These are phyloP conservation scores for Coemansia sp. DNA, from an alignment of 192 early-diverging fungal species.

Conservation along the genomic window DNA sequence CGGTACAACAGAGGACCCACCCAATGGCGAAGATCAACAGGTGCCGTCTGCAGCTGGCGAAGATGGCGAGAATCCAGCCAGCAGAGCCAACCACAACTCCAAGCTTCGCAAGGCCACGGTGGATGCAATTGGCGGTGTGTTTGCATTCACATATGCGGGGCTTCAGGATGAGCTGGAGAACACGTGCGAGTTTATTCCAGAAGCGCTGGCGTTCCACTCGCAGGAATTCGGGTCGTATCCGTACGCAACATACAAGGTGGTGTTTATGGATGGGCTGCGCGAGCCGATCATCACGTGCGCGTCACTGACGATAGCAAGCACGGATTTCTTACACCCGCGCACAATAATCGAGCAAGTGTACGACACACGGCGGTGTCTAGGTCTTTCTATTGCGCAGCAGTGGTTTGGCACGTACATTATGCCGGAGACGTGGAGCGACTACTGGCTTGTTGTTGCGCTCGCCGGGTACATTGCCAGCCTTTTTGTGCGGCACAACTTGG, in stretches of 20 bases:
- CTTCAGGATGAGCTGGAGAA: constrained; percentile 60
- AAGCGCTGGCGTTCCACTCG: constrained; percentile 75
- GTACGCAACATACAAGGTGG: constrained; percentile 78
- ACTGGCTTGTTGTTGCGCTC: constrained; percentile 85
- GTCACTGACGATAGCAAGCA: constrained; percentile 74
- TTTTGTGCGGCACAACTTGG: constrained; percentile 79
- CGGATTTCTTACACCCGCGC: constrained; percentile 64
- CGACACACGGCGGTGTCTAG: constrained; percentile 71
- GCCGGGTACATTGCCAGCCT: constrained; percentile 71
- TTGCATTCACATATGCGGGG: constrained; percentile 71
- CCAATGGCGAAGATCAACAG: no score
- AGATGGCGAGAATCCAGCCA: not conserved
- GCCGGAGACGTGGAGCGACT: constrained; percentile 72
- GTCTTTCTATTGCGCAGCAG: constrained; percentile 75
- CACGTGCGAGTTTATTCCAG: constrained; percentile 62
- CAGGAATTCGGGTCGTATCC: constrained; percentile 89
- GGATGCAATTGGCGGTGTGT: constrained; percentile 59
- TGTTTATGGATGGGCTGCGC: constrained; percentile 81
- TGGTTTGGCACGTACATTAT: constrained; percentile 93
- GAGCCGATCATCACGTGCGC: constrained; percentile 71
- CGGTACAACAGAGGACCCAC: not conserved
- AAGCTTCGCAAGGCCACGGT: constrained; percentile 31
- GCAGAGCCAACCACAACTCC: constrained; percentile 27
- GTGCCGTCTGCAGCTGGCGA: not conserved
- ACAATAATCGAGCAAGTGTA: constrained; percentile 87